Percentiles rank a stretch among this genome's conserved stretches.
These are phyloP conservation scores for Scleroderma bovista DNA, from an alignment of 768 basidiomycete genomes.

Conservation along the genomic window DNA sequence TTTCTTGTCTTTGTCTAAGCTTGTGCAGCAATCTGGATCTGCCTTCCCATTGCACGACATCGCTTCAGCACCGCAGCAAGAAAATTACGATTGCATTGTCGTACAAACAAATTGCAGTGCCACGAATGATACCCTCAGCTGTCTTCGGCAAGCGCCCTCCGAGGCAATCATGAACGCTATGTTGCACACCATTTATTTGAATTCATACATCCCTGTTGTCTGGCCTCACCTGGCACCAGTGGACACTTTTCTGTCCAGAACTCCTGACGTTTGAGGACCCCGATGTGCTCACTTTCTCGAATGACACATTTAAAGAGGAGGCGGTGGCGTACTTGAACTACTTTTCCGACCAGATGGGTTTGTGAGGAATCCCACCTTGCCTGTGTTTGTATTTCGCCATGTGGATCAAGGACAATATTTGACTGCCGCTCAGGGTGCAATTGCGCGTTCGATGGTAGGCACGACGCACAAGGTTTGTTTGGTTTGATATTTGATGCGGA, in stretches of 20 bases:
- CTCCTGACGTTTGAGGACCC: slow-evolving; percentile 9
- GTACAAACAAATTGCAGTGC: slow-evolving; percentile 6
- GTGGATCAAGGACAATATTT: no score
- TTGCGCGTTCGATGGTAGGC: no score
- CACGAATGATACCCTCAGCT: slow-evolving; percentile 8
- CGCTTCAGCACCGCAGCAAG: slow-evolving; percentile 2
- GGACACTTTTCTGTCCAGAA: neutral
- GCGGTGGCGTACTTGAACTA: slow-evolving; percentile 3
- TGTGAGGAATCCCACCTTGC: no score
- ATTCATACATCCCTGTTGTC: slow-evolving; percentile 12
- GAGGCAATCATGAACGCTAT: slow-evolving; percentile 7
- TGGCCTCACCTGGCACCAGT: slow-evolving; percentile 5
- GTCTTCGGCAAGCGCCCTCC: slow-evolving; percentile 13
- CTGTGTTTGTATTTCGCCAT: no score
- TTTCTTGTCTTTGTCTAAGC: neutral
- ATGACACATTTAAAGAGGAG: slow-evolving; percentile 5
- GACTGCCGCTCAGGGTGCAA: no score
- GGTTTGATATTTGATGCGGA: no score
- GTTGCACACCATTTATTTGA: slow-evolving; percentile 1
- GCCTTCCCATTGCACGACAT: slow-evolving; percentile 4
- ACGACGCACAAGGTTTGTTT: no score
- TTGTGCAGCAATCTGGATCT: slow-evolving; percentile 11
- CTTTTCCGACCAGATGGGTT: slow-evolving; percentile 7
- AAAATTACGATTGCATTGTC: slow-evolving; percentile 14
- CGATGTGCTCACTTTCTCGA: slow-evolving; percentile 6